Evolutionary conservation across 148 eudicot genomes (phyloP), one percentile per base, ranked within the genome.

Genomic region (Arctostaphylos glauca): DNA sequence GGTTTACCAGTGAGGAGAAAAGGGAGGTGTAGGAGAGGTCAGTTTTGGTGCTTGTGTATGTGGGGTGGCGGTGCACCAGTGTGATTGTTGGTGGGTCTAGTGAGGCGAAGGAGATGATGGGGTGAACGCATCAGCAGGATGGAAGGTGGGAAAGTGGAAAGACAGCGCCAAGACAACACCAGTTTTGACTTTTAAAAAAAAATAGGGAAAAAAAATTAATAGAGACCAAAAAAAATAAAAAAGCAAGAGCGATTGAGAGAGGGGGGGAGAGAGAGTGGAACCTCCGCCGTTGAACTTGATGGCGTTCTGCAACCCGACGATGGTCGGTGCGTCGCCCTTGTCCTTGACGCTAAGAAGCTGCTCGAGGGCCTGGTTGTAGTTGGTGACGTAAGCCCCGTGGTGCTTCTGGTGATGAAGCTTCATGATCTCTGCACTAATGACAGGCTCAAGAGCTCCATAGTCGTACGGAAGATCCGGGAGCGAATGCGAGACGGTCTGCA

Each of bases 261-360:
- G 25, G 53, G 49, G 14, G 5, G 13, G 83, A 85, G 79, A 31
- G 38, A 60, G 25, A 60, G 49, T 19, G 5, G 13, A 79, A 96
- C 99, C 98, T 96, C 99, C 99, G 85, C 98, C 98, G 49, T 96
- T 94, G 86, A 96, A 96, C 74, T 93, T 96, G 80, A 96, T 89
- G 80, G 99, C 95, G 83, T 86, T 87, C 82, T 94, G 95, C 84
- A 94, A 87, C 84, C 94, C 94, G 48, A 87, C 97, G 16, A 87
- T 90, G 15, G 92, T 71, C 44, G 89, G 55, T 9, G 97, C 86
- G 21, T 96, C 99, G 62, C 95, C 95, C 14, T 84, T 91, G 72
- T 80, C 71, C 8, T 90, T 83, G 59, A 97, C 98, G 3, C 72
- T 84, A 56, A 91, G 86, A 81, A 96, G 95, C 90, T 89, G 95